phyloP scores from a whole-genome alignment of 31 red algal species.

The Odonthalia washingtoniensis region DNA sequence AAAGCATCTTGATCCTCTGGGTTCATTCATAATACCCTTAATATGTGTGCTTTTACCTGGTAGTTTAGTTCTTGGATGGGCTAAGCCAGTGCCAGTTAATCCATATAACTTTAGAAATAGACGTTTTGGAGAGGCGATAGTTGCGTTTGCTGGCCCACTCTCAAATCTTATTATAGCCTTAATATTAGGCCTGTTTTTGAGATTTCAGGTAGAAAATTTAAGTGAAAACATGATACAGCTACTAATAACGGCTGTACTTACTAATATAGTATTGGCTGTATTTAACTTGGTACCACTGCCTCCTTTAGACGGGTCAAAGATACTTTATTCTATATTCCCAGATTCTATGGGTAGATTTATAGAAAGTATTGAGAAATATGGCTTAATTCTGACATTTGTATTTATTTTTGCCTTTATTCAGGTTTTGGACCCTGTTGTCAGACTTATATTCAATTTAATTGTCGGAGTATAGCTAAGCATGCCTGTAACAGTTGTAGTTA shows the following conservation, averaged over 20 bases:
- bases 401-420: too few species aligned
- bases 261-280: conserved; percentile 15
- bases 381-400: too few species aligned
- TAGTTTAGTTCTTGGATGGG: conserved; percentile 7
- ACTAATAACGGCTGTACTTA: neutral
- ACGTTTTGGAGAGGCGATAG: neutral
- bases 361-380: too few species aligned
- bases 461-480: too few species aligned
- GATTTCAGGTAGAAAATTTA: neutral
- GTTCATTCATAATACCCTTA: conserved; percentile 5
- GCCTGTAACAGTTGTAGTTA: too few species aligned
- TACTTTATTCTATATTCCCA: conserved; percentile 10
- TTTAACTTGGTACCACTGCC: conserved; percentile 30
- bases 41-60: neutral
- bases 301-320: conserved; percentile 12
- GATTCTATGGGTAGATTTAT: neutral
- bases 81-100: conserved; percentile 26
- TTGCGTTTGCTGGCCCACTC: conserved; percentile 12
- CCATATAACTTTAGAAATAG: conserved; percentile 29
- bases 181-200: conserved; percentile 9
- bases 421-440: too few species aligned
- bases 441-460: too few species aligned
- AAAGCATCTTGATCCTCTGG: conserved; percentile 24
- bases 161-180: conserved; percentile 21
- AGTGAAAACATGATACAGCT: too few species aligned